A percentile compares a stretch with the other conserved stretches of the same genome.
Conservation (phyloP, 176 grass and related monocot genomes). For the Phoenix dactylifera region DNA sequence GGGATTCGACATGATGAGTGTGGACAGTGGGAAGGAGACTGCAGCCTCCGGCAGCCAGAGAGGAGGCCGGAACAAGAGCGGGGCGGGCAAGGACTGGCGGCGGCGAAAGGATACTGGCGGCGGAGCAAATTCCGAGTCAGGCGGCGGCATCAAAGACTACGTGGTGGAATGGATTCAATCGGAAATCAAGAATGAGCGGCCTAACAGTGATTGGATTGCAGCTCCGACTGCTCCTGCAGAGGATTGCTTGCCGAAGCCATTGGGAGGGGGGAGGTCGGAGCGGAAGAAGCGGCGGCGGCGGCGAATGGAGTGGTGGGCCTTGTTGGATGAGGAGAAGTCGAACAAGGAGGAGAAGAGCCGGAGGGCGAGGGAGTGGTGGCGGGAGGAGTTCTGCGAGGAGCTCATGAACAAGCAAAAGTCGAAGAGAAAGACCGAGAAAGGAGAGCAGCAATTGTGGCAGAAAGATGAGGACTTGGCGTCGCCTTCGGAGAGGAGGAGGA, state of each 20-base stretch:
- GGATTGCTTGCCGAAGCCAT: constrained; percentile 22
- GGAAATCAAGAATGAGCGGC: constrained; percentile 93
- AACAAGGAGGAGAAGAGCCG: constrained; percentile 35
- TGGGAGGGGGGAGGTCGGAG: constrained; percentile 11
- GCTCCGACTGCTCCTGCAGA: constrained; percentile 19
- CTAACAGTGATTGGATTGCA: constrained; percentile 62
- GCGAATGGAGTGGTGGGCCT: constrained; percentile 17
- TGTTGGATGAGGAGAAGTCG: constrained; percentile 26
- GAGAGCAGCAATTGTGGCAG: constrained; percentile 32
- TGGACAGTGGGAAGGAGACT: constrained; percentile 35
- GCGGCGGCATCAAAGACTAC: constrained; percentile 62
- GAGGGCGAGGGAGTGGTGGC: constrained; percentile 72
- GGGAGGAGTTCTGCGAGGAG: constrained; percentile 91
- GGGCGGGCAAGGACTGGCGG: constrained; percentile 32
- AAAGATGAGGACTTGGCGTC: constrained; percentile 41
- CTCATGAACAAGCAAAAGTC: constrained; percentile 73
- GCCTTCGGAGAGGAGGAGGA: constrained; percentile 3
- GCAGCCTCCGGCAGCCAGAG: constrained; percentile 25
- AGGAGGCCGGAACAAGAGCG: constrained; percentile 18
- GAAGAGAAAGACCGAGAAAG: too few relatives aligned
- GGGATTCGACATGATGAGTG: constrained; percentile 34
- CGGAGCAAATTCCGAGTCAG: neutral
- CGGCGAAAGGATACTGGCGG: constrained; percentile 29
- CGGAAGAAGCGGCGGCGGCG: constrained; percentile 4
- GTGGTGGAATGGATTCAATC: constrained; percentile 97